Percentiles rank a stretch among this genome's conserved stretches.
Evolutionary conservation across 2,329 filamentous ascomycete species (phyloP).

Genomic region (Fusarium agapanthi): DNA sequence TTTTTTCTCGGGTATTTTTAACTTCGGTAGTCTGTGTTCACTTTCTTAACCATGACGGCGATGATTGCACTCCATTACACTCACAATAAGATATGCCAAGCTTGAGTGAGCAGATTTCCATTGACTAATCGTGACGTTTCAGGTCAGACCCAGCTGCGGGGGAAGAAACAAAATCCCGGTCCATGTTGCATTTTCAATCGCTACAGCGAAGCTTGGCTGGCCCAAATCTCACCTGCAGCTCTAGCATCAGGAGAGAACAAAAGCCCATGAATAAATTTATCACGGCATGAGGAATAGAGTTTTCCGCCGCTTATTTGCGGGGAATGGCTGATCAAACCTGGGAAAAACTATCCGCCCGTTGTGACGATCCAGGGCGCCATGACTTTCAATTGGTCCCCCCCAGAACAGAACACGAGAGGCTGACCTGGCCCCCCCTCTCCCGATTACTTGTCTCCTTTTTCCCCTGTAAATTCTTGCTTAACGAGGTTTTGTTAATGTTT

Average conservation of each 20-base stretch:
- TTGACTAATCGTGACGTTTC: conserved; percentile 27
- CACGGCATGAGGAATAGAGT: background rate
- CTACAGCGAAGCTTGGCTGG: background rate
- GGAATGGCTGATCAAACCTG: background rate
- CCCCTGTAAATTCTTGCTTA: background rate
- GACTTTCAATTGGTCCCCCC: background rate
- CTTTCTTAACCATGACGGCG: conserved; percentile 2
- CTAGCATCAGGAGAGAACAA: conserved; percentile 11
- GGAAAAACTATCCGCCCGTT: background rate
- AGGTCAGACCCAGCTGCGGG: background rate
- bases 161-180: background rate
- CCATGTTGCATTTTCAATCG: background rate
- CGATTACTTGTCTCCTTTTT: background rate
- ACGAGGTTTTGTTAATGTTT: background rate
- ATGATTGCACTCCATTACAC: background rate
- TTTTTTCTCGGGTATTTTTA: conserved; percentile 4
- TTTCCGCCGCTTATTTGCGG: conserved; percentile 12
- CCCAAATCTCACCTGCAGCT: conserved; percentile 18
- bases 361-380: conserved; percentile 1
- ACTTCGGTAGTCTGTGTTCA: conserved; percentile 3
- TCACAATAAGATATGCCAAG: conserved; percentile 4
- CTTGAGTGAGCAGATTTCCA: background rate
- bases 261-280: background rate
- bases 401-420: background rate
- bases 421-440: background rate